phyloP scores from a whole-genome alignment of 108 stramenopile genomes.

The Fistulifera solaris region DNA sequence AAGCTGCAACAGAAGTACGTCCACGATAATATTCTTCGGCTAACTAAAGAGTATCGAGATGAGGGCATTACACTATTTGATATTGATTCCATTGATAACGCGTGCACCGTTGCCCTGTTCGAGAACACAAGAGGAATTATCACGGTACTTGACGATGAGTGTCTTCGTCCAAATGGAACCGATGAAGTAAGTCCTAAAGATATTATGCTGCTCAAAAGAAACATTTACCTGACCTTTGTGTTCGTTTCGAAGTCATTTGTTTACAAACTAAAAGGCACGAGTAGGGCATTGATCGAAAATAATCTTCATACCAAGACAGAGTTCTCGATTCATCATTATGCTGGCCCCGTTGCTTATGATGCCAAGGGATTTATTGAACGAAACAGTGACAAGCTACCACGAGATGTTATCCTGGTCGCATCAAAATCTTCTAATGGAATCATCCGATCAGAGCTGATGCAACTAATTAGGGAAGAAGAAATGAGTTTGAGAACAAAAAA shows the following conservation, averaged over 20 bases:
- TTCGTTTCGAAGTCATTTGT: slow-evolving; percentile 44
- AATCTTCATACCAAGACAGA: slow-evolving; percentile 43
- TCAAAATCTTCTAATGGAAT: slow-evolving; percentile 47
- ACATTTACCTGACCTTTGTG: too few relatives aligned
- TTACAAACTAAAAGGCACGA: slow-evolving; percentile 29
- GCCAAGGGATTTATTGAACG: slow-evolving; percentile 66
- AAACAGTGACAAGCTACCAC: slow-evolving; percentile 76
- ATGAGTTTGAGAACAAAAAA: not conserved
- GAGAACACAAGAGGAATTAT: slow-evolving; percentile 86
- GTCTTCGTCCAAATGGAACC: slow-evolving; percentile 74
- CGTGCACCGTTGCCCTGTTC: slow-evolving; percentile 73
- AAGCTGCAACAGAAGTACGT: slow-evolving; percentile 91
- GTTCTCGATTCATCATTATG: slow-evolving; percentile 84
- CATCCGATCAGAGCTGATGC: slow-evolving; percentile 42
- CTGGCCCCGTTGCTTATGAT: slow-evolving; percentile 76
- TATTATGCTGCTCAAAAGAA: too few relatives aligned
- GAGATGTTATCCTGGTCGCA: slow-evolving; percentile 40
- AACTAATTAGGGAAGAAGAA: not conserved
- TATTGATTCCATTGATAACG: slow-evolving; percentile 84
- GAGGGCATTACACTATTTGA: slow-evolving; percentile 87
- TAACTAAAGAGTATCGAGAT: slow-evolving; percentile 67
- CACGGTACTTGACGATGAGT: slow-evolving; percentile 89
- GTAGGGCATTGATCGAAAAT: slow-evolving; percentile 2
- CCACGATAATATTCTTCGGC: slow-evolving; percentile 49
- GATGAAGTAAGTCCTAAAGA: slow-evolving; percentile 30